These are phyloP conservation scores for Endocarpon pusillum DNA, from an alignment of 495 filamentous ascomycete genomes.

Conservation along the genomic window DNA sequence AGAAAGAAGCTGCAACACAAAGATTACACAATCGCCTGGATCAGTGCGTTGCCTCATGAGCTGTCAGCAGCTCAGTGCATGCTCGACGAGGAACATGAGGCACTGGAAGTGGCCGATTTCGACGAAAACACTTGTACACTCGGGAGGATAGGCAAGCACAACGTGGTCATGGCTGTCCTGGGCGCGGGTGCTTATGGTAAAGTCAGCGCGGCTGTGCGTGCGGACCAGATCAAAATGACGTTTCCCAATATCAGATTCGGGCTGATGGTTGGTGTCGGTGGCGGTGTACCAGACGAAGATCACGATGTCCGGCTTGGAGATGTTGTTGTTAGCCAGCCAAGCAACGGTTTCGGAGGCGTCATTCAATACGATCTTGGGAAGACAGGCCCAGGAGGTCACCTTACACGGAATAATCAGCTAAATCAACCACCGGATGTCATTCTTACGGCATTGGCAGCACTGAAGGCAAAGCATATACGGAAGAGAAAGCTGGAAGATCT, in stretches of 20 bases:
- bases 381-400: constrained; percentile 9
- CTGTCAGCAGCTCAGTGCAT: constrained; percentile 9
- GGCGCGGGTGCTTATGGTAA: constrained; percentile 11
- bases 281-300: constrained; percentile 16
- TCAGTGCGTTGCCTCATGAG: constrained; percentile 10
- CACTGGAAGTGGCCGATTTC: not conserved
- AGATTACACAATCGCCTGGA: constrained; percentile 11
- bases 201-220: constrained; percentile 7
- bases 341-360: constrained; percentile 16
- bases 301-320: constrained; percentile 26
- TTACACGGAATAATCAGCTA: constrained; percentile 17
- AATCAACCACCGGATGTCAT: constrained; percentile 14
- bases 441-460: constrained; percentile 12
- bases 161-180: constrained; percentile 22
- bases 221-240: constrained; percentile 16
- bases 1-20: no score
- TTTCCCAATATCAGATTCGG: constrained; percentile 21
- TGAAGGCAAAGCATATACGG: constrained; percentile 9
- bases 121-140: constrained; percentile 20
- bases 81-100: constrained; percentile 9
- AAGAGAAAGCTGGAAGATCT: constrained; percentile 5
- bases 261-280: constrained; percentile 26
- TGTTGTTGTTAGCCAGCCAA: constrained; percentile 25
- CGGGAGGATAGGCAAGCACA: constrained; percentile 20
- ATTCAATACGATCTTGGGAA: constrained; percentile 28